phyloP scores from a whole-genome alignment of 495 filamentous ascomycete genomes.

The Hypoxylon subgilvum region DNA sequence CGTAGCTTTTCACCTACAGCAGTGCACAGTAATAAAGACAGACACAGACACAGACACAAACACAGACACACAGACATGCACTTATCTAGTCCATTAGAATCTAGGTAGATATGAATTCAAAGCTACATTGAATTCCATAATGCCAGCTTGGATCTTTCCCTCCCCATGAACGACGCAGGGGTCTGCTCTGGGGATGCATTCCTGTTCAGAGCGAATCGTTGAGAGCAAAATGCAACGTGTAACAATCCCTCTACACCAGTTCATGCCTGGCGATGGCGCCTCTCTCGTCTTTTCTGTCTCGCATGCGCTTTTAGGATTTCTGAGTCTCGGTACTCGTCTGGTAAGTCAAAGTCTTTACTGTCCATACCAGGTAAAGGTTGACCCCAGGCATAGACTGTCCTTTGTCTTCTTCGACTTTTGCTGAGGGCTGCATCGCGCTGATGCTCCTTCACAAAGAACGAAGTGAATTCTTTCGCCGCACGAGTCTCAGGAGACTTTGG shows the following conservation, averaged over 20 bases:
- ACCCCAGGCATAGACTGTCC: slow-evolving; percentile 73
- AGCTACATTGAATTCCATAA: too few species aligned
- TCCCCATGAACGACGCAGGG: neutral
- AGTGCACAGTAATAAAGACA: too few species aligned
- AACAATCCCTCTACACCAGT: too few species aligned
- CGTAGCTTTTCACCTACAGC: too few species aligned
- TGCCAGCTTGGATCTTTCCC: too few species aligned
- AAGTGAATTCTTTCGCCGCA: slow-evolving; percentile 71
- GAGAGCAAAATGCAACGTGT: neutral
- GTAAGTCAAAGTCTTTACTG: slow-evolving; percentile 75
- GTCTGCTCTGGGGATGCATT: neutral
- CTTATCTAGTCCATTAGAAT: too few species aligned
- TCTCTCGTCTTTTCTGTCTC: slow-evolving; percentile 59
- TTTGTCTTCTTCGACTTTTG: slow-evolving; percentile 62
- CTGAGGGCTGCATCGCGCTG: slow-evolving; percentile 76
- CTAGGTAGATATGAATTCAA: too few species aligned
- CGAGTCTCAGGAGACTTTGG: slow-evolving; percentile 22
- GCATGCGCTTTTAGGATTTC: slow-evolving; percentile 71
- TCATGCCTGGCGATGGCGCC: slow-evolving; percentile 42
- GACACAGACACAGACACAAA: too few species aligned
- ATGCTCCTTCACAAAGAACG: slow-evolving; percentile 80
- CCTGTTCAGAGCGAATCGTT: neutral
- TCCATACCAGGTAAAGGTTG: slow-evolving; percentile 75
- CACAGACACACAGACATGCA: neutral
- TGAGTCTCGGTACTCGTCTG: slow-evolving; percentile 69